These are phyloP conservation scores for Venturia effusa DNA, from an alignment of 2,329 filamentous ascomycete genomes.

Conservation along the genomic window DNA sequence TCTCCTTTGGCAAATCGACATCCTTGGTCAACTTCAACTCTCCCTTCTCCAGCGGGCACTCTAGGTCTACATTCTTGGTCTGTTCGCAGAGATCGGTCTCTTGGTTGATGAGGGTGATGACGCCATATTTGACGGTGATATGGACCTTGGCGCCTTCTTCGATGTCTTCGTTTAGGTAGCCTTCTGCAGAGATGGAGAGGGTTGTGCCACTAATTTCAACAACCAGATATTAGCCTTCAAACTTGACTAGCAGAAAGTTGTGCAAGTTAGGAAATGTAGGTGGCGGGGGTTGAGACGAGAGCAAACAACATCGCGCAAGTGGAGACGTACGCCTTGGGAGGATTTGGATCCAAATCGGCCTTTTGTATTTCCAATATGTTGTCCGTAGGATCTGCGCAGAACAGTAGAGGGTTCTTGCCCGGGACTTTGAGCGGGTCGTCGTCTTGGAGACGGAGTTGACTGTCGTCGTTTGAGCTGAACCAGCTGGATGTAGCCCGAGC, in stretches of 20 bases:
- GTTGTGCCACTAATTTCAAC: slow-evolving; percentile 53
- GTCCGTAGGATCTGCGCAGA: slow-evolving; percentile 58
- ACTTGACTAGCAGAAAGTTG: background rate
- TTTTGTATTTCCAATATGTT: slow-evolving; percentile 67
- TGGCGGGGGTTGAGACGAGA: background rate
- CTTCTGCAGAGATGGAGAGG: slow-evolving; percentile 68
- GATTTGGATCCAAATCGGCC: slow-evolving; percentile 77
- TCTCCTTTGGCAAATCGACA: slow-evolving; percentile 74
- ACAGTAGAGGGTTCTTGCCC: slow-evolving; percentile 74
- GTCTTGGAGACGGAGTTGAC: background rate
- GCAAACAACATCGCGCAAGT: background rate
- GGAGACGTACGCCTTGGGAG: slow-evolving; percentile 65
- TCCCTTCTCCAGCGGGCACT: slow-evolving; percentile 81
- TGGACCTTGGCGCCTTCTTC: slow-evolving; percentile 70
- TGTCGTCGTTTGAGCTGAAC: slow-evolving; percentile 6
- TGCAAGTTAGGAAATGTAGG: background rate
- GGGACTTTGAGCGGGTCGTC: slow-evolving; percentile 54
- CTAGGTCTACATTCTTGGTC: slow-evolving; percentile 73
- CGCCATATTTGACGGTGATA: slow-evolving; percentile 82
- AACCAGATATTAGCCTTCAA: background rate
- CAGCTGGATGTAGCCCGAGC: background rate
- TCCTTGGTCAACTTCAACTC: slow-evolving; percentile 63
- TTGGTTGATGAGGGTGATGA: slow-evolving; percentile 79
- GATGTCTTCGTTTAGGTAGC: slow-evolving; percentile 62
- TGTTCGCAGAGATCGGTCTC: slow-evolving; percentile 81